These are phyloP conservation scores for Cytidiella melzeri DNA, from an alignment of 768 basidiomycete genomes.

Conservation along the genomic window DNA sequence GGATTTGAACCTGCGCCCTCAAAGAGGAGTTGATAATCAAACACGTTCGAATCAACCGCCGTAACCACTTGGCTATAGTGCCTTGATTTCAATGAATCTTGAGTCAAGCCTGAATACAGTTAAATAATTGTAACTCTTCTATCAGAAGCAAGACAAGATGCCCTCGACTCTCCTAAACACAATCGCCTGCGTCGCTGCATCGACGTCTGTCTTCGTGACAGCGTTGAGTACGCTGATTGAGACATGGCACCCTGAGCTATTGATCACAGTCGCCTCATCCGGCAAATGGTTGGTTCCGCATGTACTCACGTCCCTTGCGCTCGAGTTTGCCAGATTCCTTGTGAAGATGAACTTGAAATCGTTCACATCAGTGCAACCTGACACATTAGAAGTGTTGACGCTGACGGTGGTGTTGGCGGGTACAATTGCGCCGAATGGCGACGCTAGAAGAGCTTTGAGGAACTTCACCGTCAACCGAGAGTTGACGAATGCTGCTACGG, in stretches of 20 bases:
- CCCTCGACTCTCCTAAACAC: constrained; percentile 16
- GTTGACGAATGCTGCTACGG: constrained; percentile 36
- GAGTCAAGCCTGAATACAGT: too few relatives aligned
- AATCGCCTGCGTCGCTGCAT: constrained; percentile 23
- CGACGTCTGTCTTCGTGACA: constrained; percentile 27
- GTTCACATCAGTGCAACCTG: constrained; percentile 19
- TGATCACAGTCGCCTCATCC: constrained; percentile 22
- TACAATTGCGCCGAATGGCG: constrained; percentile 22
- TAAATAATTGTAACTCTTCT: too few relatives aligned
- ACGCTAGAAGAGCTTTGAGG: constrained; percentile 24
- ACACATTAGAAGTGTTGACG: constrained; percentile 29
- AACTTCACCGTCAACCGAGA: constrained; percentile 38
- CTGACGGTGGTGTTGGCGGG: constrained; percentile 28
- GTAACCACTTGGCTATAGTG: constrained; percentile 17
- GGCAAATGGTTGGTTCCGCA: constrained; percentile 30
- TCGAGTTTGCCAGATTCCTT: constrained; percentile 20
- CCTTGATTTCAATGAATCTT: too few relatives aligned
- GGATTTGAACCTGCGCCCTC: constrained; percentile 14
- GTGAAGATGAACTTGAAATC: constrained; percentile 30
- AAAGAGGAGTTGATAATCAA: constrained; percentile 13
- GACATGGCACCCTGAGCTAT: constrained; percentile 22
- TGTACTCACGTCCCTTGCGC: constrained; percentile 24
- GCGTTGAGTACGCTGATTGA: constrained; percentile 28
- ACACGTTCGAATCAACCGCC: constrained; percentile 13
- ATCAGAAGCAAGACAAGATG: constrained; percentile 4